Conservation (phyloP, 208 protist species). For the Blastocrithidia nonstop region DNA sequence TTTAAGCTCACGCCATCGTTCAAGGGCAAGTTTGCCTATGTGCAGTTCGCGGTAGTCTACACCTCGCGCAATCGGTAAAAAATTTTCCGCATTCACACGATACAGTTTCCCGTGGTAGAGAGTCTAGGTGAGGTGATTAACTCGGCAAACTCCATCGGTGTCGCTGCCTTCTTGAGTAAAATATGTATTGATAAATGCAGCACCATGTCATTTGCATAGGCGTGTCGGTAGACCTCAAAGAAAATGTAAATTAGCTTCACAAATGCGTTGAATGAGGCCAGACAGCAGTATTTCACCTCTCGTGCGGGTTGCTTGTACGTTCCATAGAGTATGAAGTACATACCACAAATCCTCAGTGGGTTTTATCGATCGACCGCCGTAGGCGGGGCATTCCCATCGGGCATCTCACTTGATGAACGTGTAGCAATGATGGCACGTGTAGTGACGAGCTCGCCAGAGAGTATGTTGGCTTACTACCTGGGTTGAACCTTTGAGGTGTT, state of each 20-base stretch:
- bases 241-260: conserved; percentile 30
- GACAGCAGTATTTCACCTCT: conserved; percentile 17
- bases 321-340: conserved; percentile 55
- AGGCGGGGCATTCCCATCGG: conserved; percentile 14
- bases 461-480: conserved; percentile 44
- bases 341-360: conserved; percentile 59
- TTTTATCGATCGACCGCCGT: conserved; percentile 56
- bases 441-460: conserved; percentile 44
- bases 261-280: conserved; percentile 22
- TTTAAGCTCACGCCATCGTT: conserved; percentile 41
- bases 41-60: conserved; percentile 74
- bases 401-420: conserved; percentile 49
- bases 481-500: conserved; percentile 65
- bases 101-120: conserved; percentile 37
- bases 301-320: conserved; percentile 31
- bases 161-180: conserved; percentile 48
- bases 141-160: conserved; percentile 48
- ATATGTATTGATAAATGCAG: conserved; percentile 53
- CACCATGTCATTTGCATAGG: conserved; percentile 35
- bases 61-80: conserved; percentile 58
- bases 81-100: conserved; percentile 74
- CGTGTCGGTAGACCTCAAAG: conserved; percentile 40
- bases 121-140: conserved; percentile 41
- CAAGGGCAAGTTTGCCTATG: conserved; percentile 51
- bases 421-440: conserved; percentile 57